Evolutionary conservation across 176 grass and related monocot genomes (phyloP), one percentile per base, ranked within the genome.

Genomic region (Saccharum spontaneum): DNA sequence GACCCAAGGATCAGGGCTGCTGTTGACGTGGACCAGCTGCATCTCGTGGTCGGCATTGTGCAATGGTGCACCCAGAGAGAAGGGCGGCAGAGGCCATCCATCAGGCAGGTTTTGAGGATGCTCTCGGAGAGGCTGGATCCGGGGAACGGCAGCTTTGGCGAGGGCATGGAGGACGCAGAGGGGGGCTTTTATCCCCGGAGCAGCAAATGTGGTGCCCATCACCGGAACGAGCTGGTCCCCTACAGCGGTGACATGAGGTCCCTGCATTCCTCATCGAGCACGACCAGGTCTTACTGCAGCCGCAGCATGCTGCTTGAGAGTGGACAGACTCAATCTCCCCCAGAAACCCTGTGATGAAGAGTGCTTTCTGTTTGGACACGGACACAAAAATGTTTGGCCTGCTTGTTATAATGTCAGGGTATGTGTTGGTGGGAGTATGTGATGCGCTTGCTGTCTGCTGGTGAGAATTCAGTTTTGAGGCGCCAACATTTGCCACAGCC

Each of bases 211-310:
- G 72, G 69, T 65, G 23, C 75, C 41, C 83, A 74, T 16, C 71
- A 94, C 6, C 81, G 81, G 64, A 96, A 92, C 26, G 91, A 94
- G 71, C 22, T 83, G 5, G 88, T 92, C 26, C 86, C 83, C 7
- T 69, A 89, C 24, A 88, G 93, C 1, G 82, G 92, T 2, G 91
- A 94, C 68, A 75, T 80, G 64, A 90, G 93, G 74, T 93, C 82
- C 15, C 88, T 99, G 9, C 91, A 94, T 28, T 99, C 97, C 30
- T 99, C 97, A 17, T 91, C 88, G 10, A 99, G 97, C 78, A 99
- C 97, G 0, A 94, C 94, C 9, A 91, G 88, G 80, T 99, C 97
- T 1, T 99, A 94, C 70, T 99, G 97, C 87, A 99, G 97, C 76
- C 89, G 94, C 71, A 96, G 91, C 67, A 81, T 96, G 79, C 87